phyloP scores from a whole-genome alignment of 257 asterid species.

The Gentiana dahurica region DNA sequence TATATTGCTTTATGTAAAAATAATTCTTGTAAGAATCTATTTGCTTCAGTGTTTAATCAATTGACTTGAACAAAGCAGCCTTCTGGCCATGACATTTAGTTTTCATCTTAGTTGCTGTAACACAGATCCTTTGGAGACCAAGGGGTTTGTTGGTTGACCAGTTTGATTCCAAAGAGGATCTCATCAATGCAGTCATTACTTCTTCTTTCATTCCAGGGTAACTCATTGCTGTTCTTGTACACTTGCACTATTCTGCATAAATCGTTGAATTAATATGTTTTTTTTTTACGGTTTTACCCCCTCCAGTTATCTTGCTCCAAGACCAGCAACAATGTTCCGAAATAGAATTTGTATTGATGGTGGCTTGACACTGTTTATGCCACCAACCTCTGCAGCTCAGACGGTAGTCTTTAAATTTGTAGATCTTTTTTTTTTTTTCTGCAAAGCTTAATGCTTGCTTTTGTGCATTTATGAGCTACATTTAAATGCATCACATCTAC shows the following conservation, averaged over 20 bases:
- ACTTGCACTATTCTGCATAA: neutral
- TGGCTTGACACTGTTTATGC: conserved; percentile 90
- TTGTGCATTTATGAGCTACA: too few species aligned
- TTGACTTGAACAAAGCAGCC: neutral
- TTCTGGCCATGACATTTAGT: conserved; percentile 8
- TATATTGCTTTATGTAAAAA: too few species aligned
- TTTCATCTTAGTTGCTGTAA: conserved; percentile 71
- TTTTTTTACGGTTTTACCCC: neutral
- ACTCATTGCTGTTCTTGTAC: conserved; percentile 1
- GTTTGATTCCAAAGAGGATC: conserved; percentile 91
- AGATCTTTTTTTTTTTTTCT: too few species aligned
- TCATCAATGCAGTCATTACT: conserved; percentile 80
- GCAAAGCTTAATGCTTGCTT: too few species aligned
- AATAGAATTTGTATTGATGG: conserved; percentile 83
- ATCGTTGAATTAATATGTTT: too few species aligned
- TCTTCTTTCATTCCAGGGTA: conserved; percentile 98
- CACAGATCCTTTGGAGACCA: conserved; percentile 94
- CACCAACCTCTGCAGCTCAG: conserved; percentile 86
- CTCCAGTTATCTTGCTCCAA: conserved; percentile 89
- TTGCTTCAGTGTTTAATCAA: too few species aligned
- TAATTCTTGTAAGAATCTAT: too few species aligned
- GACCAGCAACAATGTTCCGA: conserved; percentile 86
- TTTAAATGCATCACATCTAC: too few species aligned
- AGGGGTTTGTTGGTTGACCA: conserved; percentile 86
- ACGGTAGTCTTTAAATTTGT: conserved; percentile 35